Percentiles rank a stretch among this genome's conserved stretches.
These are phyloP conservation scores for Astrocystis sublimbata DNA, from an alignment of 495 filamentous ascomycete genomes.

Conservation along the genomic window DNA sequence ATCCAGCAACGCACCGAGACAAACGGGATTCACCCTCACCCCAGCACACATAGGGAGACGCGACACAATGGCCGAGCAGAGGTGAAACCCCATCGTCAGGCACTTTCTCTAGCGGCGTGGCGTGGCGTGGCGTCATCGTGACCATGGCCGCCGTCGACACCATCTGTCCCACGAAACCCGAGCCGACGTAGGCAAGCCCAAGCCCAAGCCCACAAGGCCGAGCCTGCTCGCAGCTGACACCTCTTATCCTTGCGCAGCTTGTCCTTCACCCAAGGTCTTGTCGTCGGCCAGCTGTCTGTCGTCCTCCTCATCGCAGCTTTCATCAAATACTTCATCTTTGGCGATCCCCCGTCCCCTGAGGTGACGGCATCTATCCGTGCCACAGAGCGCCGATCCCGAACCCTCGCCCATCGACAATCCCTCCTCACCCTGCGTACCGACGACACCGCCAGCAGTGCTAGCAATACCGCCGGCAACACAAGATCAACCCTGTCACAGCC, in stretches of 20 bases:
- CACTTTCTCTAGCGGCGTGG: not conserved
- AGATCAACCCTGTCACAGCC: conserved; percentile 45
- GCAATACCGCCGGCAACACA: too few species aligned
- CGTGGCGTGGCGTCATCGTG: conserved; percentile 1
- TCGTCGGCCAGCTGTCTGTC: conserved; percentile 90
- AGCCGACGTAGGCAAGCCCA: conserved; percentile 44
- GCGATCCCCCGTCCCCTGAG: conserved; percentile 83
- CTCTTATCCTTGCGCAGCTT: conserved; percentile 53
- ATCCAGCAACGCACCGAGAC: not conserved
- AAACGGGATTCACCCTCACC: not conserved
- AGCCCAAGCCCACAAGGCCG: conserved; percentile 15
- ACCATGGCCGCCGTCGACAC: conserved; percentile 38
- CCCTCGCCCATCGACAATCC: conserved; percentile 66
- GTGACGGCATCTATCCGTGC: conserved; percentile 67
- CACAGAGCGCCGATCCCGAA: conserved; percentile 64
- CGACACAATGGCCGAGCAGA: not conserved
- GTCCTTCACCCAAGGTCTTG: conserved; percentile 89
- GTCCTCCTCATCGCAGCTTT: conserved; percentile 87
- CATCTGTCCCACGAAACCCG: conserved; percentile 45
- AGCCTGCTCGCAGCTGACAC: conserved; percentile 15
- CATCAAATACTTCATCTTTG: conserved; percentile 99
- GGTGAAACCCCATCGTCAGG: not conserved
- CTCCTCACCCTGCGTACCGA: conserved; percentile 55
- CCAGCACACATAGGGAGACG: not conserved
- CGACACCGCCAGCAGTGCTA: too few species aligned